Conservation (phyloP, 1,284 basidiomycete genomes). For the Papiliotrema laurentii region DNA sequence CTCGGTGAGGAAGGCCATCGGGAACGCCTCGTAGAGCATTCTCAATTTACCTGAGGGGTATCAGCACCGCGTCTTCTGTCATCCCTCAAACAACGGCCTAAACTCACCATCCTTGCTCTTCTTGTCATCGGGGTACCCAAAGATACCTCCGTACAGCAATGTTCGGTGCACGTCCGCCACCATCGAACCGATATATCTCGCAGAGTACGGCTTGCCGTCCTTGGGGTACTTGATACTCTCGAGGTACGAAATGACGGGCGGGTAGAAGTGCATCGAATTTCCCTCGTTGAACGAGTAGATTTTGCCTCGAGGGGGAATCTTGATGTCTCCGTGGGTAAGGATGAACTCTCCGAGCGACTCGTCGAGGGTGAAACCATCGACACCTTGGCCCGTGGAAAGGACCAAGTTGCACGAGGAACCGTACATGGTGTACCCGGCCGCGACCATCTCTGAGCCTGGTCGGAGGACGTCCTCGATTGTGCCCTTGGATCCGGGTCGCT, state of each 20-base stretch:
- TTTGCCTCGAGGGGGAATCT: conserved; percentile 89
- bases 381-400: conserved; percentile 47
- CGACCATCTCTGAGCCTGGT: conserved; percentile 96
- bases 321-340: conserved; percentile 95
- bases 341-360: conserved; percentile 92
- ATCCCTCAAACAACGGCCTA: background rate
- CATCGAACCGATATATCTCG: conserved; percentile 98
- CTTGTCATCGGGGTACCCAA: conserved; percentile 97
- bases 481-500: conserved; percentile 60
- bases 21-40: conserved; percentile 96
- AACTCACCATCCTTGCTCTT: conserved; percentile 71
- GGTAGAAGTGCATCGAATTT: conserved; percentile 90
- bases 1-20: conserved; percentile 96
- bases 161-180: conserved; percentile 78
- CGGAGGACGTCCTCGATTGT: conserved; percentile 81
- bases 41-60: conserved; percentile 71
- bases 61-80: background rate
- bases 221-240: conserved; percentile 89
- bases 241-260: conserved; percentile 79
- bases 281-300: conserved; percentile 99
- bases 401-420: conserved; percentile 98
- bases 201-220: conserved; percentile 72
- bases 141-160: conserved; percentile 95
- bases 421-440: conserved; percentile 96
- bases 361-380: conserved; percentile 2